phyloP scores from a whole-genome alignment of 2,329 filamentous ascomycete species.

The Xylaria multiplex region DNA sequence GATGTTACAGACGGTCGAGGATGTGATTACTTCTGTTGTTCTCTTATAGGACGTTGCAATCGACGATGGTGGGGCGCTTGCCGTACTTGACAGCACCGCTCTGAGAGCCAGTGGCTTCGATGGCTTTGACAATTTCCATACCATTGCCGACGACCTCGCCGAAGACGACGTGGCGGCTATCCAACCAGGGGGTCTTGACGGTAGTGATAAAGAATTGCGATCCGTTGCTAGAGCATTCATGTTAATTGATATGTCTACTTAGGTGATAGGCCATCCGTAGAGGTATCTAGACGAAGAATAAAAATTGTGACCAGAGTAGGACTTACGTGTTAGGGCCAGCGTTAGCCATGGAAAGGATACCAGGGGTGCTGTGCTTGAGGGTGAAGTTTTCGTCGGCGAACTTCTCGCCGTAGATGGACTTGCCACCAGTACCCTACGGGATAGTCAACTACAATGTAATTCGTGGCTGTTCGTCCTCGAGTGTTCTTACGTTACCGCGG shows the following conservation, averaged over 20 bases:
- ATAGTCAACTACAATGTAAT: conserved; percentile 18
- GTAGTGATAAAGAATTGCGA: conserved; percentile 99
- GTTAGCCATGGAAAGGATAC: conserved; percentile 94
- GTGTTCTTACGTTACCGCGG: conserved; percentile 79
- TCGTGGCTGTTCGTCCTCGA: not conserved
- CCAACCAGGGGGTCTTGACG: conserved; percentile 85
- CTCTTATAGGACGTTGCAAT: conserved; percentile 61
- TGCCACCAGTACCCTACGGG: conserved; percentile 82
- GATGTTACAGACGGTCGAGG: conserved; percentile 40
- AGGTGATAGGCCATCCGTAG: not conserved
- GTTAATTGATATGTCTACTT: conserved; percentile 18
- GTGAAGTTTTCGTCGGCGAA: conserved; percentile 94
- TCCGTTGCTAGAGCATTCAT: conserved; percentile 76
- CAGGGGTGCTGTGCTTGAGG: conserved; percentile 76
- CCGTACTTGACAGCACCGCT: conserved; percentile 65
- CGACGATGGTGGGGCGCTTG: conserved; percentile 68
- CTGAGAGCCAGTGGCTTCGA: conserved; percentile 69
- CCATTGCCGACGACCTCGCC: conserved; percentile 71
- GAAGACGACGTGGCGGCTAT: conserved; percentile 87
- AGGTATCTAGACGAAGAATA: conserved; percentile 6
- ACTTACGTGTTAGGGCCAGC: conserved; percentile 90
- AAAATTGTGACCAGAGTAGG: not conserved
- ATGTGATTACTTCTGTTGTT: conserved; percentile 22
- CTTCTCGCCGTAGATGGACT: conserved; percentile 95
- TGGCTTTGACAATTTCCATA: conserved; percentile 65